Evolutionary conservation across 768 basidiomycete genomes (phyloP).

Genomic region (Lactarius deliciosus): DNA sequence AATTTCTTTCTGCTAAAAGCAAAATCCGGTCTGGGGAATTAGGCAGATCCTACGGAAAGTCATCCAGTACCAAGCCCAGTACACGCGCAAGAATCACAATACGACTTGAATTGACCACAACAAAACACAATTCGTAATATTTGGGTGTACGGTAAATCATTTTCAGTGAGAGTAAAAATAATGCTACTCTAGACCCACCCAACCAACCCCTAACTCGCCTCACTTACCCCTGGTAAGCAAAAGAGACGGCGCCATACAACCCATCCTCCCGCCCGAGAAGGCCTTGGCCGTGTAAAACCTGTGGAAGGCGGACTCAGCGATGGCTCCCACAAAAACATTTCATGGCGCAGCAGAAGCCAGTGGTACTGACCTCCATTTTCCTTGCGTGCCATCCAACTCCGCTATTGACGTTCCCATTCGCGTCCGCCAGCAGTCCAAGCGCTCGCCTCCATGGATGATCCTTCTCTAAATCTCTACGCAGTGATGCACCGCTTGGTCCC

Average conservation of each 20-base stretch:
- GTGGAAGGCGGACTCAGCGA: conserved; percentile 1
- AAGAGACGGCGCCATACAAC: conserved; percentile 90
- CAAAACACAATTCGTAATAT: neutral
- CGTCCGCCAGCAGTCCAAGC: conserved; percentile 69
- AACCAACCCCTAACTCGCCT: too few relatives aligned
- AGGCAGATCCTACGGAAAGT: too few relatives aligned
- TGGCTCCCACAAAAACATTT: conserved; percentile 2
- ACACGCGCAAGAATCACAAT: too few relatives aligned
- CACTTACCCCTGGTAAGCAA: conserved; percentile 86
- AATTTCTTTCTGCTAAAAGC: too few relatives aligned
- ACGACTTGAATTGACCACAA: too few relatives aligned
- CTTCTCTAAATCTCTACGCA: conserved; percentile 40
- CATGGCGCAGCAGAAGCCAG: neutral
- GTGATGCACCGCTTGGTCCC: conserved; percentile 39
- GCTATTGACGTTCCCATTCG: conserved; percentile 87
- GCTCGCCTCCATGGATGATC: conserved; percentile 70
- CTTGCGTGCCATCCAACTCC: conserved; percentile 94
- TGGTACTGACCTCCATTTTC: conserved; percentile 61
- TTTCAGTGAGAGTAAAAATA: neutral
- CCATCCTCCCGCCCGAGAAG: conserved; percentile 93
- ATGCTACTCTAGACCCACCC: too few relatives aligned
- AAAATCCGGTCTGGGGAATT: too few relatives aligned
- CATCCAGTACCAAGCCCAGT: too few relatives aligned
- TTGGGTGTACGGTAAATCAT: neutral
- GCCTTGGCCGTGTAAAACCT: conserved; percentile 80